These are phyloP conservation scores for Phytophthora pistaciae DNA, from an alignment of 352 stramenopile species.

Conservation along the genomic window DNA sequence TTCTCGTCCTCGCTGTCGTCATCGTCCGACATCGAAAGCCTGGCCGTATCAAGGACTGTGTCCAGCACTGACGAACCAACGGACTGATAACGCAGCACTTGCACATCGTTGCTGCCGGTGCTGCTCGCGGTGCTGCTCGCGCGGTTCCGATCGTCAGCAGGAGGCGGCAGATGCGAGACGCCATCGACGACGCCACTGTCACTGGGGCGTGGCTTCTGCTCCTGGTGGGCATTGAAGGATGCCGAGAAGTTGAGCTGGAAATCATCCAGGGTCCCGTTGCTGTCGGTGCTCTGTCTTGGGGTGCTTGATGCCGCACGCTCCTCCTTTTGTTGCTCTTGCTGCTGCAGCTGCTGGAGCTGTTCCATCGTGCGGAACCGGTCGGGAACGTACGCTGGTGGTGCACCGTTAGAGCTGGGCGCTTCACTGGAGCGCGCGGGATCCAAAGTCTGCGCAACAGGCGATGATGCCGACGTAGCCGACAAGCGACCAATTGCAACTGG, in stretches of 20 bases:
- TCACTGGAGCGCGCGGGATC: conserved; percentile 11
- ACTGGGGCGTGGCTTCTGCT: conserved; percentile 12
- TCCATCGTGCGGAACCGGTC: conserved; percentile 26
- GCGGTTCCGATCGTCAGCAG: conserved; percentile 29
- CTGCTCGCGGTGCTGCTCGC: conserved; percentile 30
- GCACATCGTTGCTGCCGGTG: conserved; percentile 29
- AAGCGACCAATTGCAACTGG: conserved; percentile 18
- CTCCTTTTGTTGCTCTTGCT: conserved; percentile 7
- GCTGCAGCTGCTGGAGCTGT: conserved; percentile 26
- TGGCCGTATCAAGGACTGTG: conserved; percentile 17
- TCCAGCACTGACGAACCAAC: conserved; percentile 43
- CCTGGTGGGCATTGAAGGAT: conserved; percentile 36
- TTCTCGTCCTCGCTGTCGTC: conserved; percentile 55
- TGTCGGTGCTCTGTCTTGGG: conserved; percentile 29
- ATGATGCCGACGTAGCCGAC: conserved; percentile 28
- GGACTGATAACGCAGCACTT: conserved; percentile 33
- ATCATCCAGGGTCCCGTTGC: conserved; percentile 26
- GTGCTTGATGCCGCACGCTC: conserved; percentile 10
- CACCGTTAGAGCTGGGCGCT: not conserved
- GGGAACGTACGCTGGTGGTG: conserved; percentile 23
- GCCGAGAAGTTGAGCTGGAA: conserved; percentile 42
- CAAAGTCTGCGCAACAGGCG: conserved; percentile 15
- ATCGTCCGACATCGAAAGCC: conserved; percentile 23
- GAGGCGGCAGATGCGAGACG: not conserved
- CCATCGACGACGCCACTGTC: conserved; percentile 7